Percentiles rank a stretch among this genome's conserved stretches.
Evolutionary conservation across 345 rosid genomes (phyloP).

Genomic region (Anacardium occidentale): DNA sequence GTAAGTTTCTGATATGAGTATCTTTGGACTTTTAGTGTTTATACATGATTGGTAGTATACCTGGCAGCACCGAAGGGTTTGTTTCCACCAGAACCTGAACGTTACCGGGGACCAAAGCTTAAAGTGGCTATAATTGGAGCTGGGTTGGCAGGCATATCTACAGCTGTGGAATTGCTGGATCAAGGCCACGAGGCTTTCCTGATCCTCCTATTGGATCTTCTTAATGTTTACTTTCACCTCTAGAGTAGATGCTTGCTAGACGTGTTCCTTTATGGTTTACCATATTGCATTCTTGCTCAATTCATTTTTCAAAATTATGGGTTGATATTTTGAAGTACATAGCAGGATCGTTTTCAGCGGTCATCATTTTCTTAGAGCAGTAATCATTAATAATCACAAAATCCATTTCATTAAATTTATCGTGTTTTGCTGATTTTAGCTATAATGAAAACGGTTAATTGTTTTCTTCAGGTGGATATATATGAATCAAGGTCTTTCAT

Average conservation of each 20-base stretch:
- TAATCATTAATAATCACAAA: background rate
- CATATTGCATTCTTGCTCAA: background rate
- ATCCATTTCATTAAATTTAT: background rate
- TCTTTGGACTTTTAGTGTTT: too few species aligned
- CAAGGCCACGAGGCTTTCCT: slow-evolving; percentile 92
- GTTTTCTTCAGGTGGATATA: slow-evolving; percentile 76
- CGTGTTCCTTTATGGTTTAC: background rate
- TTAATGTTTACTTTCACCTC: background rate
- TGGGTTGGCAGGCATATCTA: slow-evolving; percentile 99
- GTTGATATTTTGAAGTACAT: background rate
- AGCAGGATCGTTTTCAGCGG: slow-evolving; percentile 2
- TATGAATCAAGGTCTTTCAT: slow-evolving; percentile 87
- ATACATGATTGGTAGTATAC: slow-evolving; percentile 27
- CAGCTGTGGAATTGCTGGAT: slow-evolving; percentile 92
- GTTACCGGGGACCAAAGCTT: slow-evolving; percentile 88
- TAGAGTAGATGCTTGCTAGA: background rate
- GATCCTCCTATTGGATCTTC: background rate
- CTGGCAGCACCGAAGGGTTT: slow-evolving; percentile 92
- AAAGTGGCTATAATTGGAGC: slow-evolving; percentile 98
- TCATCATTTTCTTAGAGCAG: background rate
- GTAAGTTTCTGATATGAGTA: too few species aligned
- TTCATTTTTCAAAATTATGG: background rate
- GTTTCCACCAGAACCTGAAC: slow-evolving; percentile 94
- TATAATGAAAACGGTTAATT: background rate
- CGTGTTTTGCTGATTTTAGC: background rate